phyloP scores from a whole-genome alignment of 176 grass and related monocot species.

The Luzula sylvatica region DNA sequence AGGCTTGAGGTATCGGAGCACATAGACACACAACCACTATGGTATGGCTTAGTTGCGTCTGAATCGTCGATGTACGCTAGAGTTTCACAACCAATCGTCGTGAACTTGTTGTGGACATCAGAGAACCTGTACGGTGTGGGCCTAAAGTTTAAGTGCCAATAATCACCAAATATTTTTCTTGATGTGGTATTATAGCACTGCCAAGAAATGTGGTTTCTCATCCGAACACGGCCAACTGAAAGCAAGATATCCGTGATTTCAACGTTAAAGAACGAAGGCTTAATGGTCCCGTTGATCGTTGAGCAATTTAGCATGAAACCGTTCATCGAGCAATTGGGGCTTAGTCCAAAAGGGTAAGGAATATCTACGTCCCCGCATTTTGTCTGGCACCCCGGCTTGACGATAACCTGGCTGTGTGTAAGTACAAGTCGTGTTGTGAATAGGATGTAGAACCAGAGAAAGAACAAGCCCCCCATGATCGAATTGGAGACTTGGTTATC shows the following conservation, averaged over 20 bases:
- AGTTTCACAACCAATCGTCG: background rate
- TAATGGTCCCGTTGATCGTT: background rate
- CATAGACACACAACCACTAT: conserved; percentile 5
- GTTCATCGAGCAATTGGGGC: background rate
- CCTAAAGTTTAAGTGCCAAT: background rate
- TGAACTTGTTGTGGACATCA: background rate
- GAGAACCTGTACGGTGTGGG: background rate
- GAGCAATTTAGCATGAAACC: background rate
- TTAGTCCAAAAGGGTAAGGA: conserved; percentile 34
- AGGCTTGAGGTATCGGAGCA: background rate
- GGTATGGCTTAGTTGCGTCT: background rate
- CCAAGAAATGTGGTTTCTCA: background rate
- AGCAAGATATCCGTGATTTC: conserved; percentile 19
- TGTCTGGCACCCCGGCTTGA: background rate
- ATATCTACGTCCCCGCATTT: conserved; percentile 29
- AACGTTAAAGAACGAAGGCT: background rate
- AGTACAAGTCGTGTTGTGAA: too few species aligned
- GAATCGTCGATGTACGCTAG: background rate
- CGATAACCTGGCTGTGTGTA: too few species aligned
- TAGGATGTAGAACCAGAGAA: too few species aligned
- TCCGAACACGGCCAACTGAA: background rate
- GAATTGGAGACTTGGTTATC: too few species aligned
- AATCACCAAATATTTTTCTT: too few species aligned
- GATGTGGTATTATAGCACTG: conserved; percentile 5
- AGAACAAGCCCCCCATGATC: too few species aligned